Conservation (phyloP, 306 rosid genomes). For the Pueraria montana region DNA sequence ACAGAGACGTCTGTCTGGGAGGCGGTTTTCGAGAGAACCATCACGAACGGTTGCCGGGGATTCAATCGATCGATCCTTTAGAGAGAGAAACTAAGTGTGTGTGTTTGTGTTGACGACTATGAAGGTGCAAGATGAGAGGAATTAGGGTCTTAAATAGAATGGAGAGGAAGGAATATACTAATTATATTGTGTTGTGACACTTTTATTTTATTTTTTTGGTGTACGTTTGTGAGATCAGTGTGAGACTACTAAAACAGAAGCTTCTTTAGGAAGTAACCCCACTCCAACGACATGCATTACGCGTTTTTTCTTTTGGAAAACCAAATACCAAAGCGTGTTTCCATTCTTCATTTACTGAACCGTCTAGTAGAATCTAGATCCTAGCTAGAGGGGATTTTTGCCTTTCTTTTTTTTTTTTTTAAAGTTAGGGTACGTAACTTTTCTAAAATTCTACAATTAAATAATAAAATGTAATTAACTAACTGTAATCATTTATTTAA, state of each 20-base stretch:
- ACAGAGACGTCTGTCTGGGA: conserved; percentile 68
- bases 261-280: neutral
- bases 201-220: too few species aligned
- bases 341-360: neutral
- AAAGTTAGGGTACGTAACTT: neutral
- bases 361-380: too few species aligned
- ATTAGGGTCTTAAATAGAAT: conserved; percentile 1
- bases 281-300: neutral
- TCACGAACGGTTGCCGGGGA: neutral
- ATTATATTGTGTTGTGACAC: too few species aligned
- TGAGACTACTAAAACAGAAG: too few species aligned
- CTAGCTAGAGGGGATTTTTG: too few species aligned
- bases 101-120: too few species aligned
- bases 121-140: too few species aligned
- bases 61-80: neutral
- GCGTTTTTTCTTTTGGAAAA: neutral
- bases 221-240: too few species aligned
- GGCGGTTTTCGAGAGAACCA: conserved; percentile 68
- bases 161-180: too few species aligned
- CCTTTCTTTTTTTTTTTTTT: neutral
- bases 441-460: too few species aligned
- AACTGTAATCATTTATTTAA: too few species aligned
- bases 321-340: neutral
- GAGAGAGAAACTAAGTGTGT: neutral
- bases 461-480: too few species aligned